Base-by-base conservation (phyloP, 1,284 basidiomycete species). In the Bjerkandera adusta region DNA sequence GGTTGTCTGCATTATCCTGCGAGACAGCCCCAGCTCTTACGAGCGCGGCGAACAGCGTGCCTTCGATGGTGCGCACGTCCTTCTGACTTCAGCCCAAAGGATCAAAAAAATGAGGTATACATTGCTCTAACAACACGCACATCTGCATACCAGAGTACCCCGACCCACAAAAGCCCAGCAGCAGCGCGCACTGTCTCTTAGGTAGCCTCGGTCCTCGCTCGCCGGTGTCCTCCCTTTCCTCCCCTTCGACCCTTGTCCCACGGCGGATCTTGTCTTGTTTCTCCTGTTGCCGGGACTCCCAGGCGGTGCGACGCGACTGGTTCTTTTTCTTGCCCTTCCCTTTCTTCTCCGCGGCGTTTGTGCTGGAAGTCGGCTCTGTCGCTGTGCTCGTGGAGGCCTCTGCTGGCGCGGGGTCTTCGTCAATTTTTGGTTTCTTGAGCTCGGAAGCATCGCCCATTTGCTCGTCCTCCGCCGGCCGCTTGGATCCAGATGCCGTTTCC, bases 101-200 rank as follows among this genome's bases (percentile, higher is more conserved):
- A 12, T 12, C n/a, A 36, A 37, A 32, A 42, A 18, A 22, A 32
- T 16, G 33, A 13, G 20, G 45, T 27, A n/a, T 29, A 27, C 21
- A 26, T 4, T 25, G n/a, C 18, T 8, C 2, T 27, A 27, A 15
- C 5, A 3, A 32, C 11, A 75, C 89, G 63, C 65, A 96, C 93
- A 97, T 91, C 70, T 99, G 96, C 84, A 97, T 96, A 21, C 96
- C 96, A 57, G 81, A 88, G 66, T 89, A 98, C 1, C 87, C 85
- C 3, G 85, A 81, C 6, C 87, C 88, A 63, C 86, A 89, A 56
- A 89, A 91, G 3, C 89, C 88, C 33, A 92, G 73, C 36, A 90
- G 68, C 43, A 92, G 60, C 1, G 86, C 88, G 42, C 81, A 82
- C 63, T 80, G 77, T 49, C 83, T 75, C 63, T 92, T 92, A 4